Evolutionary conservation across 2,329 filamentous ascomycete genomes (phyloP), one percentile per base, ranked within the genome.

Genomic region (Alternaria alternata): DNA sequence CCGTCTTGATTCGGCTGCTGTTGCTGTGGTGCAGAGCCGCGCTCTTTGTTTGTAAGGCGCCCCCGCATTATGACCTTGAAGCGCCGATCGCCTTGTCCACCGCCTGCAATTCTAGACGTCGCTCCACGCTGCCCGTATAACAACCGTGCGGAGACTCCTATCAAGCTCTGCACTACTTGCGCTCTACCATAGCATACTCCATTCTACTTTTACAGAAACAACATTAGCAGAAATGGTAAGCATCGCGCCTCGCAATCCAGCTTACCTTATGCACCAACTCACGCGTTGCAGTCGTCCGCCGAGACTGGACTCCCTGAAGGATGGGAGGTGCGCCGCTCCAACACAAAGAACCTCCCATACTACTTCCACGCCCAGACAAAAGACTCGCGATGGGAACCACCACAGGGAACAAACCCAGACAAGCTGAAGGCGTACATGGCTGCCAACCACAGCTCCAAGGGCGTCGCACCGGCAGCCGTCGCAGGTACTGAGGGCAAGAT

Each of bases 331-430:
- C 93, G 95, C 79, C 93, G 96, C 83, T 97, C 93, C 80, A 96
- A 97, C 84, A 96, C 93, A 81, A 98, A 97, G 85, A 96, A 96
- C 82, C 90, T 98, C 36, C 95, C 95, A 38, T 99, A 99, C 85
- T 99, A 98, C 85, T 98, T 97, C 90, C 96, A 97, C 81, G 84
- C 90, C 46, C 83, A 82, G 69, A 92, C 93, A 65, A 94, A 94
- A 79, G 89, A 93, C 77, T 98, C 95, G 65, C 88, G 92, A 81
- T 99, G 95, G 95, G 95, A 98, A 78, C 94, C 95, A 3, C 95
- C 95, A 8, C 79, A 87, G 44, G 92, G 90, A 66, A 95, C 94
- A 70, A 92, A 99, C 81, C 91, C 91, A 59, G 93, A 97, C 71
- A 93, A 91, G 81, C 88, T 99, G 67, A 98, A 97, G 85, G 80